phyloP scores from a whole-genome alignment of 176 grass and related monocot genomes.

The Canna indica region DNA sequence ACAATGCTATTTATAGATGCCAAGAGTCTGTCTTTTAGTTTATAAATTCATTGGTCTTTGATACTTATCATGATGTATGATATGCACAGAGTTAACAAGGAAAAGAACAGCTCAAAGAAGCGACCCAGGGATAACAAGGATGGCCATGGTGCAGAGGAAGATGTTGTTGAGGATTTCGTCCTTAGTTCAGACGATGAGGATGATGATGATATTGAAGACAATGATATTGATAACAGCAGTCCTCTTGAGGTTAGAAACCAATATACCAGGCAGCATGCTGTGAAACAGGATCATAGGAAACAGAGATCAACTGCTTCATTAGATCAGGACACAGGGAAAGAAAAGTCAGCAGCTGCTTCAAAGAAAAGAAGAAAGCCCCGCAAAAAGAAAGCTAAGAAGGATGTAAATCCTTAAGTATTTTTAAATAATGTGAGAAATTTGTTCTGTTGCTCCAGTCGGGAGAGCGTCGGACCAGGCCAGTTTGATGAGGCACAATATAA shows the following conservation, averaged over 20 bases:
- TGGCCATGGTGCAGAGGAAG: conserved; percentile 41
- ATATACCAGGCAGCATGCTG: background rate
- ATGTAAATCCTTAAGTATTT: background rate
- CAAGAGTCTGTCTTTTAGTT: background rate
- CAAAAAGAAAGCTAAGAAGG: conserved; percentile 50
- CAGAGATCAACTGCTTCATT: conserved; percentile 3
- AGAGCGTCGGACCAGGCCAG: too few relatives aligned
- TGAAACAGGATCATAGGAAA: conserved; percentile 31
- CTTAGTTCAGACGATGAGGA: conserved; percentile 76
- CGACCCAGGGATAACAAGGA: conserved; percentile 24
- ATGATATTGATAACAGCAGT: conserved; percentile 21
- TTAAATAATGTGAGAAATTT: background rate
- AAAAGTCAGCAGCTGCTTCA: background rate
- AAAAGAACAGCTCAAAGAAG: conserved; percentile 62
- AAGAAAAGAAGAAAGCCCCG: conserved; percentile 36
- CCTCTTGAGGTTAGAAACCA: conserved; percentile 39
- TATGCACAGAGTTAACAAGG: conserved; percentile 28
- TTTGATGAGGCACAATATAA: too few relatives aligned
- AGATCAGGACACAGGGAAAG: background rate
- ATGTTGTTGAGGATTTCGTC: conserved; percentile 73
- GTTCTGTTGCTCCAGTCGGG: background rate
- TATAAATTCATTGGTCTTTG: background rate
- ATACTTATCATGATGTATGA: conserved; percentile 1
- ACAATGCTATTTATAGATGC: conserved; percentile 16
- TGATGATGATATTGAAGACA: conserved; percentile 17